phyloP scores from a whole-genome alignment of 495 filamentous ascomycete genomes.

The Corynascus novoguineensis region DNA sequence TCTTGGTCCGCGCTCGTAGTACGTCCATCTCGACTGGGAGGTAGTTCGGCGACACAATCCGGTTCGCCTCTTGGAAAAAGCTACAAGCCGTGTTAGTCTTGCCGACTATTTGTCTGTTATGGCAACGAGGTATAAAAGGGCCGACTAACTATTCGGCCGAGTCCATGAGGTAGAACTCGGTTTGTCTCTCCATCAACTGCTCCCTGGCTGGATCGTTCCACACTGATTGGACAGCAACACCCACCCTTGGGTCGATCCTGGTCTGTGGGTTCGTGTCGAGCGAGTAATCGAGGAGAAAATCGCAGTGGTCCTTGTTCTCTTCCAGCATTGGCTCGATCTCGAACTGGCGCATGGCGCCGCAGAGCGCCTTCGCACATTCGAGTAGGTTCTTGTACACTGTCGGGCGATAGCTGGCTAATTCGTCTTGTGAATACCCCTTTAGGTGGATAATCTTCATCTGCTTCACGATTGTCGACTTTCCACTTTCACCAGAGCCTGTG shows the following conservation, averaged over 20 bases:
- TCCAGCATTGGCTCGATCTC: conserved; percentile 64
- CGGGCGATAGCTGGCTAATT: conserved; percentile 84
- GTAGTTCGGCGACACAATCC: conserved; percentile 82
- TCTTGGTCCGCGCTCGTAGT: conserved; percentile 91
- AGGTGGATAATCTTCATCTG: conserved; percentile 99
- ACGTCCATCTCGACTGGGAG: conserved; percentile 90
- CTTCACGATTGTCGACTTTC: conserved; percentile 98
- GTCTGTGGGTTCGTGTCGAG: conserved; percentile 85
- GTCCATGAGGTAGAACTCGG: conserved; percentile 99
- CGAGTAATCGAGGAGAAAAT: conserved; percentile 79
- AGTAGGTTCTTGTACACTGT: conserved; percentile 97
- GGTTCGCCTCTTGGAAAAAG: conserved; percentile 87
- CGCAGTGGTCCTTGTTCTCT: conserved; percentile 65
- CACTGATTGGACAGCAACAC: conserved; percentile 73
- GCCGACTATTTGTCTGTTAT: not conserved
- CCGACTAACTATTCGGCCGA: conserved; percentile 91
- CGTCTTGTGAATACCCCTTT: conserved; percentile 89
- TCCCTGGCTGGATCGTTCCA: conserved; percentile 88
- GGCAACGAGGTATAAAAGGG: not conserved
- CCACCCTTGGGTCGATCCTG: conserved; percentile 70
- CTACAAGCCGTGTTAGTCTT: conserved; percentile 44
- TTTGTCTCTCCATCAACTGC: conserved; percentile 83
- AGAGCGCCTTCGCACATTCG: conserved; percentile 90
- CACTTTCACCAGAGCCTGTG: conserved; percentile 92
- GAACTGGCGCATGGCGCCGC: conserved; percentile 84